These are phyloP conservation scores for Solanum tacnaense DNA, from an alignment of 257 asterid species.

Conservation along the genomic window DNA sequence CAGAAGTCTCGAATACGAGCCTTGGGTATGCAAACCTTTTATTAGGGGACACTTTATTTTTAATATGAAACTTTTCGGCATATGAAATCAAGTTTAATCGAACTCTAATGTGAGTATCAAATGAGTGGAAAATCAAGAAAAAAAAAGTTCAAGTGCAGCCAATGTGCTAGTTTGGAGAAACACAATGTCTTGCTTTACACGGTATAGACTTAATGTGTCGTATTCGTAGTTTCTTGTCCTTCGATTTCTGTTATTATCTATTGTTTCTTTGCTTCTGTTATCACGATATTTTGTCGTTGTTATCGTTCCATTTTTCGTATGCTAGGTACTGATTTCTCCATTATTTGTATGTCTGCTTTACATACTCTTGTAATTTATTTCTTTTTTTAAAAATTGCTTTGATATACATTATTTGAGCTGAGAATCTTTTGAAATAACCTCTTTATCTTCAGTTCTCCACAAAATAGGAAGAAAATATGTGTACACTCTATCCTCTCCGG, in stretches of 20 bases:
- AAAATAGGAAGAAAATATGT: too few relatives aligned
- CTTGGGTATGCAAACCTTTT: neutral
- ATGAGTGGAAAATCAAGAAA: neutral
- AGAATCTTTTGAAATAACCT: rapidly evolving
- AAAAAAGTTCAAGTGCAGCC: neutral
- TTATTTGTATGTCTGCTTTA: too few relatives aligned
- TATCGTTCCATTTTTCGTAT: neutral
- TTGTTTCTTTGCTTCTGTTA: too few relatives aligned
- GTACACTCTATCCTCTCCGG: neutral
- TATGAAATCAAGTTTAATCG: neutral
- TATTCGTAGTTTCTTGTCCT: too few relatives aligned
- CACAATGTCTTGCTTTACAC: neutral
- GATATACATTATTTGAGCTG: neutral
- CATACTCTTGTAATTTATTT: too few relatives aligned
- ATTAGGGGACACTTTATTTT: neutral
- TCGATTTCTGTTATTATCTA: neutral
- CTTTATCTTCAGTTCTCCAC: neutral
- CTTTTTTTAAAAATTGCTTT: too few relatives aligned
- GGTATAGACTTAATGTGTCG: too few relatives aligned
- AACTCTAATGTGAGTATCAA: neutral
- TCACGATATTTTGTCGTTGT: too few relatives aligned
- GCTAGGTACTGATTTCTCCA: neutral
- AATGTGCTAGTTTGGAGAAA: neutral
- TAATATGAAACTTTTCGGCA: neutral
- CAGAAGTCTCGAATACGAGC: neutral